phyloP scores from a whole-genome alignment of 2,329 filamentous ascomycete genomes.

The Ascochyta clinopodiicola region DNA sequence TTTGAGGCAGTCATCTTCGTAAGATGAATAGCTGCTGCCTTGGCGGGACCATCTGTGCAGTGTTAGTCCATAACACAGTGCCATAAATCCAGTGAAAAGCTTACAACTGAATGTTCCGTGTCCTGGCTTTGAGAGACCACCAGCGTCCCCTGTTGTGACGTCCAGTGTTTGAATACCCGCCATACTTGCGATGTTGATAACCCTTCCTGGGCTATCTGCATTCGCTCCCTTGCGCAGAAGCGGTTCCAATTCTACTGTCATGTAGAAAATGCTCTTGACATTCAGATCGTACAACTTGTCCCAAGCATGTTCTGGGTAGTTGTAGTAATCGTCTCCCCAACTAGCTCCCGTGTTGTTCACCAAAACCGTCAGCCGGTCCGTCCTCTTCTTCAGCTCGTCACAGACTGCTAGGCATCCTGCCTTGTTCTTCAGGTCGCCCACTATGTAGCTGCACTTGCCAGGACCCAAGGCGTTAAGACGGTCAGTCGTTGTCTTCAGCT shows the following conservation, averaged over 20 bases:
- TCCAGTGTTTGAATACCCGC: conserved; percentile 53
- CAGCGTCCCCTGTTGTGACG: conserved; percentile 54
- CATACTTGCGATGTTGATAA: conserved; percentile 63
- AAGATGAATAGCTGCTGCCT: conserved; percentile 61
- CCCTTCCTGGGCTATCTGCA: conserved; percentile 53
- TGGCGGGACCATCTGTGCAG: conserved; percentile 55
- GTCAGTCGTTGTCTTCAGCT: conserved; percentile 55
- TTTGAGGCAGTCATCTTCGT: conserved; percentile 60
- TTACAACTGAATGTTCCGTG: conserved; percentile 58
- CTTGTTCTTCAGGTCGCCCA: conserved; percentile 60
- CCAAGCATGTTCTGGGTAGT: conserved; percentile 65
- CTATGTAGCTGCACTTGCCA: conserved; percentile 58
- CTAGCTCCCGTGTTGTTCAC: conserved; percentile 62
- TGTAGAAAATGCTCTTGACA: conserved; percentile 61
- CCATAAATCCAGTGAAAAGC: background rate
- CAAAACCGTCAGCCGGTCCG: conserved; percentile 54
- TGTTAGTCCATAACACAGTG: background rate
- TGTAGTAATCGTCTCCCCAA: conserved; percentile 63
- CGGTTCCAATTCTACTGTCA: conserved; percentile 54
- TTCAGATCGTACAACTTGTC: conserved; percentile 64
- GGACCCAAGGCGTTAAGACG: conserved; percentile 60
- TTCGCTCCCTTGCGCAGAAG: conserved; percentile 55
- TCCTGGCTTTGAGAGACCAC: conserved; percentile 61
- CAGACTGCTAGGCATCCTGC: conserved; percentile 58
- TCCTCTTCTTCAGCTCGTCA: conserved; percentile 56